phyloP scores from a whole-genome alignment of 768 basidiomycete genomes.

The Suillus alpinus region DNA sequence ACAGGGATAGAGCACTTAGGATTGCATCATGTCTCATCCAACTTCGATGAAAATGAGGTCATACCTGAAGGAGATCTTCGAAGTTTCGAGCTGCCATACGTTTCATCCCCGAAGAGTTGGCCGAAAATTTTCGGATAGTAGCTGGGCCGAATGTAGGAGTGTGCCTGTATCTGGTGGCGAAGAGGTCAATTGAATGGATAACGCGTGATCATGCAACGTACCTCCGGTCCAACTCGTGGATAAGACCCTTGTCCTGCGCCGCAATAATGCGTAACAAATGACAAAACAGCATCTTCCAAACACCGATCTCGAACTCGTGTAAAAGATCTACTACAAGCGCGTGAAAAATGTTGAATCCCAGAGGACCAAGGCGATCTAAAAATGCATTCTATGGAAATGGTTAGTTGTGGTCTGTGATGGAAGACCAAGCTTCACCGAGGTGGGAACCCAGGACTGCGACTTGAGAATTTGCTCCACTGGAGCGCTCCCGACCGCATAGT shows the following conservation, averaged over 20 bases:
- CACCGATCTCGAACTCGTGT: slow-evolving; percentile 30
- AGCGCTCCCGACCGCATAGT: no score
- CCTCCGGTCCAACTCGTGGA: background rate
- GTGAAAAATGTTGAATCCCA: slow-evolving; percentile 19
- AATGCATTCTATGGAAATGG: slow-evolving; percentile 26
- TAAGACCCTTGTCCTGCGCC: background rate
- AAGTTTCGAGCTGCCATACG: slow-evolving; percentile 32
- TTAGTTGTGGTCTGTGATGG: background rate
- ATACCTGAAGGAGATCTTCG: slow-evolving; percentile 33
- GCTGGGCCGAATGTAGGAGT: background rate
- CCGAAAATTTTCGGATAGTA: background rate
- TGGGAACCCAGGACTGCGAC: slow-evolving; percentile 16
- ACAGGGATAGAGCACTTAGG: slow-evolving; percentile 33
- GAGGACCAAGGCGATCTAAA: slow-evolving; percentile 7
- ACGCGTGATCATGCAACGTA: background rate
- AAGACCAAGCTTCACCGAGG: slow-evolving; percentile 1
- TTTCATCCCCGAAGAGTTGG: background rate
- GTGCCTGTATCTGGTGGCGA: background rate
- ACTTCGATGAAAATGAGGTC: background rate
- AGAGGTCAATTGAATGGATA: background rate
- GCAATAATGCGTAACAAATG: slow-evolving; percentile 23
- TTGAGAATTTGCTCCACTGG: background rate
- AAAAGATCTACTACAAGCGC: slow-evolving; percentile 25
- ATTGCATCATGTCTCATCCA: background rate
- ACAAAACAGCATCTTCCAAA: slow-evolving; percentile 24